These are phyloP conservation scores for Austroboletus niveus DNA, from an alignment of 1,284 basidiomycete genomes.

Conservation along the genomic window DNA sequence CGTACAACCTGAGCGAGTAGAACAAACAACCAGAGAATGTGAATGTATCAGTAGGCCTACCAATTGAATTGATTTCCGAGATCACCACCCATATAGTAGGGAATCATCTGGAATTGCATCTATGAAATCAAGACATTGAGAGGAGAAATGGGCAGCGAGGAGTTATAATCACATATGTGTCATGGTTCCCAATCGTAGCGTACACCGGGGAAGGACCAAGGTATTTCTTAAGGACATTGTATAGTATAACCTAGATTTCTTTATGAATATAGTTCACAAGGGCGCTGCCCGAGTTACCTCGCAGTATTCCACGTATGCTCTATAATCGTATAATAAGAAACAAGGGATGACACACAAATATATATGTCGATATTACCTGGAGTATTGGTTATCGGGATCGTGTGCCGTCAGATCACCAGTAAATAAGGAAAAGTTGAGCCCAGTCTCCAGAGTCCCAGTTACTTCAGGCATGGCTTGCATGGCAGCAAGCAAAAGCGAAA, in stretches of 20 bases:
- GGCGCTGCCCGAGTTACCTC: constrained; percentile 39
- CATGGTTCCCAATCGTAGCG: constrained; percentile 70
- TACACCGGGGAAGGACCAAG: constrained; percentile 67
- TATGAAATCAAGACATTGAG: not conserved
- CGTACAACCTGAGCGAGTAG: constrained; percentile 57
- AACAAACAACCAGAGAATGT: not conserved
- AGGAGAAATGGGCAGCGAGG: constrained; percentile 1
- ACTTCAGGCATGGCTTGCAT: constrained; percentile 68
- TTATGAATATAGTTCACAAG: not conserved
- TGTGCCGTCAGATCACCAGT: constrained; percentile 79
- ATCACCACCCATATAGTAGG: constrained; percentile 49
- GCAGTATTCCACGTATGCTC: constrained; percentile 49
- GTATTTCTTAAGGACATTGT: constrained; percentile 57
- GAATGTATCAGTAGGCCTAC: constrained; percentile 31
- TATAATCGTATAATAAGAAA: constrained; percentile 14
- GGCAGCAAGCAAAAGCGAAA: constrained; percentile 57
- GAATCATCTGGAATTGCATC: constrained; percentile 63
- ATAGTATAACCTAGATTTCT: constrained; percentile 50
- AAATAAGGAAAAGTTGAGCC: constrained; percentile 68
- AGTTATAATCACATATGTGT: constrained; percentile 50
- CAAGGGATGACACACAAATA: not conserved
- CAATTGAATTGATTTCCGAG: constrained; percentile 65
- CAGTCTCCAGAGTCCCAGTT: constrained; percentile 54
- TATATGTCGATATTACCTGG: constrained; percentile 37
- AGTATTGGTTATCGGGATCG: constrained; percentile 65